Base-by-base conservation (phyloP, 805 yeast genomes). In the Starmera amethionina region DNA sequence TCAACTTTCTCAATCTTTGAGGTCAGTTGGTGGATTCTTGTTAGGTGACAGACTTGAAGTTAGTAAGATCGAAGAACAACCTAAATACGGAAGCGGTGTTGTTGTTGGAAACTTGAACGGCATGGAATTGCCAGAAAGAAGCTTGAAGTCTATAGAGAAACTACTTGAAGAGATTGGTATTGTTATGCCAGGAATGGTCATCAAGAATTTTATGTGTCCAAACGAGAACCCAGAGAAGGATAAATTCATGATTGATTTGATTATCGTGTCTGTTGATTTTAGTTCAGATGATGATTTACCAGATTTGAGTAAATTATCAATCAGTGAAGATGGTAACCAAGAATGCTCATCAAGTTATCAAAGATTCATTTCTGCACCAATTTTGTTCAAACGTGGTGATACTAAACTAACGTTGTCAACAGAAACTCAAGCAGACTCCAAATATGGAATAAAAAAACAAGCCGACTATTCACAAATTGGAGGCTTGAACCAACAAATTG, bases 401-500 rank as follows among this genome's bases (percentile, higher is more conserved):
- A 60, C 67, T 0, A 50, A 47, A 4, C 29, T 65, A 1, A 43
- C 38, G 5, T 50, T 56, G 27, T 46, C 63, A 1, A 39, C 42
- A 5, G 42, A 47, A n/a, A 38, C 42, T 3, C 54, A 54, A 27
- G 60, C 58, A 7, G 51, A 61, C 4, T 48, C 63, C 10, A 72
- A 70, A 45, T 73, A 73, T 34, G 49, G 56, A 31, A 52, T 70
- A n/a, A 75, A 77, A 1, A 65, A 60, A 32, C 52, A 67, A 31
- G 43, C 65, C 10, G 49, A 63, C 29, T 86, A 78, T 44, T 54
- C 66, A 4, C 64, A 69, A 16, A 76, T 93, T 6, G 98, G 97
- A 14, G 99, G 97, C 0, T 67, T 93, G 18, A 48, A 64, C 0
- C 67, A 70, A 36, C 87, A 86, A 48, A 76, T 89, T 15, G 65